Evolutionary conservation across 2,329 filamentous ascomycete species (phyloP).

Genomic region (Cordyceps cicadae): DNA sequence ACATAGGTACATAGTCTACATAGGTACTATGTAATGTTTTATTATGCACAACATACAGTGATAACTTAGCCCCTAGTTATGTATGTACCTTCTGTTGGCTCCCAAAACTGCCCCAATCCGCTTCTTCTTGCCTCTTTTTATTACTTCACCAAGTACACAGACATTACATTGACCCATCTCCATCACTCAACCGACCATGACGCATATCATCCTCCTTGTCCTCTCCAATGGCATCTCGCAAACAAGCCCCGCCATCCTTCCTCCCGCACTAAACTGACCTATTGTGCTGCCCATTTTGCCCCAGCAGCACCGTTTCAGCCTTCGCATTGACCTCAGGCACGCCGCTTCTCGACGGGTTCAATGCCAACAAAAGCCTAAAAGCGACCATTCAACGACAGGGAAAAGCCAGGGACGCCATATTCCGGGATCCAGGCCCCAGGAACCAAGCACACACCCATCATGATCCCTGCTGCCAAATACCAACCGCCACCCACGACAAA

Average conservation of each 20-base stretch:
- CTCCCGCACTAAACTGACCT: neutral
- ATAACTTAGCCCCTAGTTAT: too few relatives aligned
- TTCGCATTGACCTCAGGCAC: conserved; percentile 10
- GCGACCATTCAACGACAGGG: neutral
- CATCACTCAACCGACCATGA: too few relatives aligned
- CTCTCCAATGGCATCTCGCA: neutral
- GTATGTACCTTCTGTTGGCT: neutral
- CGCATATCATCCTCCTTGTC: neutral
- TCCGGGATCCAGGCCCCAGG: neutral
- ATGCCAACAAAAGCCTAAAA: neutral
- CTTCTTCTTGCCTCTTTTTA: neutral
- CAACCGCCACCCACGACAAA: neutral
- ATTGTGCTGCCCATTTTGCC: neutral
- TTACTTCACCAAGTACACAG: neutral
- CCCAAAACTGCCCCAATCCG: neutral
- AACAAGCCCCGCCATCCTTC: neutral
- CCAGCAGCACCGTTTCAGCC: conserved; percentile 9
- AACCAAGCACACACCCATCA: neutral
- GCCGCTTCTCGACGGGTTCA: neutral
- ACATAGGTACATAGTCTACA: too few relatives aligned
- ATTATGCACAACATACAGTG: too few relatives aligned
- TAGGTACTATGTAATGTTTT: too few relatives aligned
- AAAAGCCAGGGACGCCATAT: neutral
- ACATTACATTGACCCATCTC: neutral
- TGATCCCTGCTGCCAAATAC: neutral